A percentile compares a stretch with the other conserved stretches of the same genome.
Conservation (phyloP, 495 filamentous ascomycete species). For the Talaromyces trachyspermus region DNA sequence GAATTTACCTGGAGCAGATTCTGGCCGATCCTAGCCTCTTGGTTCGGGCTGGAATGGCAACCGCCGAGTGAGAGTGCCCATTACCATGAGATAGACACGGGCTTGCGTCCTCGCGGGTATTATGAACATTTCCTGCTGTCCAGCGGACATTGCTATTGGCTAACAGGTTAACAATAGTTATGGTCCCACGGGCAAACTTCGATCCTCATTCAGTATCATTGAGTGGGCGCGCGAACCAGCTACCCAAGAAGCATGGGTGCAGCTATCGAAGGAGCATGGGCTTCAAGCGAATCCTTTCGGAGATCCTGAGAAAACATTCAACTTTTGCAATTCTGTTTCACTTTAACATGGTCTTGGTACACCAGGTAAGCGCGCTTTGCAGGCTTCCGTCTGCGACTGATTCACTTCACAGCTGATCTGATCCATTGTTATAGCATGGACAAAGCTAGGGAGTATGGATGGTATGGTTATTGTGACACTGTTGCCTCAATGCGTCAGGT, state of each 20-base stretch:
- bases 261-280: constrained; percentile 5
- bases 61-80: constrained; percentile 2
- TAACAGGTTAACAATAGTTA: constrained; percentile 6
- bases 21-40: constrained; percentile 2
- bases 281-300: constrained; percentile 4
- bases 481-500: constrained; percentile 6
- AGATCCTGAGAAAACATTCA: constrained; percentile 5
- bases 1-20: constrained; percentile 7
- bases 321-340: constrained; percentile 7
- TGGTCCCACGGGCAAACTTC: constrained; percentile 6
- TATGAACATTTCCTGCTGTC: constrained; percentile 1
- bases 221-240: constrained; percentile 5
- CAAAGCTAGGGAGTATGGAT: constrained; percentile 7
- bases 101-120: constrained; percentile 5
- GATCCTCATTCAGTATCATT: constrained; percentile 6
- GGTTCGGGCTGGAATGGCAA: constrained; percentile 3
- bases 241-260: constrained; percentile 6
- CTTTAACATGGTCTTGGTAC: constrained; percentile 7
- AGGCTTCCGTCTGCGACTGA: constrained; percentile 3
- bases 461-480: constrained; percentile 7
- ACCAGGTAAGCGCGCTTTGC: constrained; percentile 4
- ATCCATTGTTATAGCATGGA: constrained; percentile 5
- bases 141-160: constrained; percentile 1
- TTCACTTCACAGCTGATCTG: constrained; percentile 3
- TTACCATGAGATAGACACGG: constrained; percentile 5